Conservation (phyloP, 108 stramenopile species). For the Stephanodiscus minutulus region DNA sequence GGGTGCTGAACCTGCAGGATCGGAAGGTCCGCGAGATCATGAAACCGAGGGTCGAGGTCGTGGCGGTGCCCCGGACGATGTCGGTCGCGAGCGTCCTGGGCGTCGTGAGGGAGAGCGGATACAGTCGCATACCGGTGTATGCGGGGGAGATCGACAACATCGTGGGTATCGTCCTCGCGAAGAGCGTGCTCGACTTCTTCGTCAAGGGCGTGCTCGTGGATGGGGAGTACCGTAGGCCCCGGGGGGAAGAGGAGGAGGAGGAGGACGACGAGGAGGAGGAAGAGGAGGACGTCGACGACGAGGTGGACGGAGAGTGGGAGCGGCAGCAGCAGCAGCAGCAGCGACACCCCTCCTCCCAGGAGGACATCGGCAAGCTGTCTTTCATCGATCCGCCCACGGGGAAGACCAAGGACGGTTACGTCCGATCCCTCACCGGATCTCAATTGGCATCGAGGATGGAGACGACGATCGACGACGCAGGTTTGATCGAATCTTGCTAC, state of each 20-base stretch:
- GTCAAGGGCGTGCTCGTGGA: slow-evolving; percentile 84
- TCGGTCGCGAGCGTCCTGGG: slow-evolving; percentile 85
- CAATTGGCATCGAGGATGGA: slow-evolving; percentile 86
- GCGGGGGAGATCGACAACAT: slow-evolving; percentile 97
- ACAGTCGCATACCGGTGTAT: slow-evolving; percentile 95
- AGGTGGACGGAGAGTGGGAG: not conserved
- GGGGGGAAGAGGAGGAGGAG: slow-evolving; percentile 31
- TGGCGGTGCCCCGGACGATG: slow-evolving; percentile 86
- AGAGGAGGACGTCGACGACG: not conserved
- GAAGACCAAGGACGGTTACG: slow-evolving; percentile 58
- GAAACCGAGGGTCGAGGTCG: slow-evolving; percentile 95
- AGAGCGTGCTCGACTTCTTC: slow-evolving; percentile 93
- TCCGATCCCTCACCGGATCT: slow-evolving; percentile 73
- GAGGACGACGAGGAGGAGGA: slow-evolving; percentile 26
- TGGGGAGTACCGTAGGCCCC: slow-evolving; percentile 60
- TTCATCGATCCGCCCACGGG: slow-evolving; percentile 48
- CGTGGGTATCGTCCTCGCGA: slow-evolving; percentile 94
- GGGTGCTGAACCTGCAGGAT: slow-evolving; percentile 93
- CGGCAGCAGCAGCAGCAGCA: slow-evolving; percentile 14
- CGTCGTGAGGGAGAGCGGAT: slow-evolving; percentile 82
- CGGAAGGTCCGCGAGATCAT: slow-evolving; percentile 91
- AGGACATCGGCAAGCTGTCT: slow-evolving; percentile 42
- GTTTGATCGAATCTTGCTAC: slow-evolving; percentile 91
- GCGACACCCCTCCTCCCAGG: slow-evolving; percentile 15
- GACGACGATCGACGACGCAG: slow-evolving; percentile 78